Conservation (phyloP, 176 grass and related monocot genomes). For the Aegilops tauschii region DNA sequence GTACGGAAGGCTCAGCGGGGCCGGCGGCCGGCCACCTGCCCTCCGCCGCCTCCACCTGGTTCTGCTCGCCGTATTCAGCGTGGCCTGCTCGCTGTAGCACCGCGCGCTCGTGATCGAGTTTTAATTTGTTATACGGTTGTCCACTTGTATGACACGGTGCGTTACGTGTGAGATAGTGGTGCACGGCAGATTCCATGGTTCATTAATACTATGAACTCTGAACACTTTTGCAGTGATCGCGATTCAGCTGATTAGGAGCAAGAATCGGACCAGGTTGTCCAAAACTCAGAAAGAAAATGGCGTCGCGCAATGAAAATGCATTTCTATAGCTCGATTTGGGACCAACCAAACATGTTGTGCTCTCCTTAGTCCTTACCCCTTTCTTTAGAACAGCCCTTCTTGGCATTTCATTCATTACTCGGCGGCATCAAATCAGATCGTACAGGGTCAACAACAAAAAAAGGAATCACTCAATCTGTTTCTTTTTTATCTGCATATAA, state of each 20-base stretch:
- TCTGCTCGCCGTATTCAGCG: not conserved
- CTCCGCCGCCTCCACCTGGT: not conserved
- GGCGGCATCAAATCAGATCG: too few species aligned
- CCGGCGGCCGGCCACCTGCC: not conserved
- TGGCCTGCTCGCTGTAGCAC: constrained; percentile 11
- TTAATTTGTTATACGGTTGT: constrained; percentile 9
- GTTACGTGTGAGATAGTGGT: not conserved
- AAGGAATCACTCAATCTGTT: too few species aligned
- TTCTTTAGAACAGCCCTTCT: too few species aligned
- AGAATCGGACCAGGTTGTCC: not conserved
- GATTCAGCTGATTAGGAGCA: not conserved
- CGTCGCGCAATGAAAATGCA: not conserved
- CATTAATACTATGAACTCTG: not conserved
- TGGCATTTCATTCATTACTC: too few species aligned
- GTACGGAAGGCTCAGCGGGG: constrained; percentile 39
- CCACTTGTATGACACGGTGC: too few species aligned
- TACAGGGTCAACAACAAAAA: too few species aligned
- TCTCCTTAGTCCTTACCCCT: too few species aligned
- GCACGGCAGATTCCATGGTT: not conserved
- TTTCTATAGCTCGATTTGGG: too few species aligned
- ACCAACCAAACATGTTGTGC: too few species aligned
- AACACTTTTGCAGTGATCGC: not conserved
- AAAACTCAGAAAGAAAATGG: not conserved
- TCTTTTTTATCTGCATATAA: too few species aligned
- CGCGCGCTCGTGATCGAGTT: not conserved